These are phyloP conservation scores for Aspergillus quadricinctus DNA, from an alignment of 2,329 filamentous ascomycete species.

Conservation along the genomic window DNA sequence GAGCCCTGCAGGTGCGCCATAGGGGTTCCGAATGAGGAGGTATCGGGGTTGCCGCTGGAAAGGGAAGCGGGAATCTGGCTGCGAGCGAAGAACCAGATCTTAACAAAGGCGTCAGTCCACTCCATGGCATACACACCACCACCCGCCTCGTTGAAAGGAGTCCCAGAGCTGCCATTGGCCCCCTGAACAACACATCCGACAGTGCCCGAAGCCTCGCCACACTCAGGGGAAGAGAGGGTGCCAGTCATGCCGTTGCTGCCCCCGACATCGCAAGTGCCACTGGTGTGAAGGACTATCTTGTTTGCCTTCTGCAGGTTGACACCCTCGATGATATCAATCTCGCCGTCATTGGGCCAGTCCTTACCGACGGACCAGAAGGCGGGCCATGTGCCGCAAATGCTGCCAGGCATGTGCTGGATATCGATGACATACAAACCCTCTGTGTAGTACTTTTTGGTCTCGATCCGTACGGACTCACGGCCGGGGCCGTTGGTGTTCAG, in stretches of 20 bases:
- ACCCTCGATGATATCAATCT: slow-evolving; percentile 52
- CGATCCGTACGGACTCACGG: slow-evolving; percentile 44
- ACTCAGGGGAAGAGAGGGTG: slow-evolving; percentile 44
- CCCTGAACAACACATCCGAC: slow-evolving; percentile 41
- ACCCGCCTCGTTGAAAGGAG: slow-evolving; percentile 48
- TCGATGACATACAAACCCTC: slow-evolving; percentile 46
- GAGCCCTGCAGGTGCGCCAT: slow-evolving; percentile 42
- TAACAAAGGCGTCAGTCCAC: slow-evolving; percentile 43
- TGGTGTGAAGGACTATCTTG: slow-evolving; percentile 49
- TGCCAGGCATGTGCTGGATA: slow-evolving; percentile 45
- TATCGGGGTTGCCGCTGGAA: slow-evolving; percentile 39
- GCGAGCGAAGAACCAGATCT: slow-evolving; percentile 51
- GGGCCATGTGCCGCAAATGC: slow-evolving; percentile 50
- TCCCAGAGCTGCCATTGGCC: slow-evolving; percentile 45
- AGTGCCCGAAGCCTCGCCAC: slow-evolving; percentile 40
- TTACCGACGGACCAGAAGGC: slow-evolving; percentile 44
- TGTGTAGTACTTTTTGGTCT: slow-evolving; percentile 42
- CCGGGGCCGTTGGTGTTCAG: slow-evolving; percentile 34
- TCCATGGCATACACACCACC: slow-evolving; percentile 51
- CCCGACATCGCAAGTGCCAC: slow-evolving; percentile 39
- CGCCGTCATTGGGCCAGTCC: slow-evolving; percentile 41
- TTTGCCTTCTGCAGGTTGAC: slow-evolving; percentile 44
- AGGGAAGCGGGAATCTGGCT: slow-evolving; percentile 44
- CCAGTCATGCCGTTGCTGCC: slow-evolving; percentile 47
- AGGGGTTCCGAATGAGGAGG: slow-evolving; percentile 43